These are phyloP conservation scores for Inga oerstediana DNA, from an alignment of 306 rosid genomes.

Conservation along the genomic window DNA sequence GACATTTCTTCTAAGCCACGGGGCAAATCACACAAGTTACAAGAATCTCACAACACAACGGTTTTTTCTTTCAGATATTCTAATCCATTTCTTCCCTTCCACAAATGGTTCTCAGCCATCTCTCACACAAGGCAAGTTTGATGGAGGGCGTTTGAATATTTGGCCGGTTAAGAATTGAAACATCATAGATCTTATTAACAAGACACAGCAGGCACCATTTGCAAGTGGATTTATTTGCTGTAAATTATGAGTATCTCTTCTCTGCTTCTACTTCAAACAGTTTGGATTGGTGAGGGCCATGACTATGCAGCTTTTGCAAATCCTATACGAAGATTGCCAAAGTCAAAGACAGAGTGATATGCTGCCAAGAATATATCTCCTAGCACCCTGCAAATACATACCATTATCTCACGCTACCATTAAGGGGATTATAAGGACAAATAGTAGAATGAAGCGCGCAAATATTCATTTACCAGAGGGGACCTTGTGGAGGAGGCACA, in stretches of 20 bases:
- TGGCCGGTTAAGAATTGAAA: background rate
- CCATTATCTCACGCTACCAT: constrained; percentile 7
- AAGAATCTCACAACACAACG: background rate
- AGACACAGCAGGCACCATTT: constrained; percentile 19
- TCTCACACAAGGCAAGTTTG: background rate
- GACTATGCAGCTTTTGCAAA: constrained; percentile 64
- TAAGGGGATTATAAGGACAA: constrained; percentile 2
- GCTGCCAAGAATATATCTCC: constrained; percentile 69
- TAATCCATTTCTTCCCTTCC: background rate
- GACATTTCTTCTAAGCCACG: background rate
- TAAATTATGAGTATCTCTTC: background rate
- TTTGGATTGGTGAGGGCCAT: background rate
- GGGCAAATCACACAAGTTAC: background rate
- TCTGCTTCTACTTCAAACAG: constrained; percentile 6
- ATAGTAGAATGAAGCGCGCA: background rate
- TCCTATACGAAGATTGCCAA: constrained; percentile 65
- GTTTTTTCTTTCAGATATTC: background rate
- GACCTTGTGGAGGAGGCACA: constrained; percentile 79
- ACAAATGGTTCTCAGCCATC: background rate
- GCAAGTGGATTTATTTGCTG: constrained; percentile 16
- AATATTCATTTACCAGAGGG: constrained; percentile 59
- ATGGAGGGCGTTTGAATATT: background rate
- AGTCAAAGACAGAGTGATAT: constrained; percentile 79
- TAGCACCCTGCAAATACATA: constrained; percentile 65
- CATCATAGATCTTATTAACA: constrained; percentile 29